Base-by-base conservation (phyloP, 768 basidiomycete genomes). In the Daedaleopsis sinensis region DNA sequence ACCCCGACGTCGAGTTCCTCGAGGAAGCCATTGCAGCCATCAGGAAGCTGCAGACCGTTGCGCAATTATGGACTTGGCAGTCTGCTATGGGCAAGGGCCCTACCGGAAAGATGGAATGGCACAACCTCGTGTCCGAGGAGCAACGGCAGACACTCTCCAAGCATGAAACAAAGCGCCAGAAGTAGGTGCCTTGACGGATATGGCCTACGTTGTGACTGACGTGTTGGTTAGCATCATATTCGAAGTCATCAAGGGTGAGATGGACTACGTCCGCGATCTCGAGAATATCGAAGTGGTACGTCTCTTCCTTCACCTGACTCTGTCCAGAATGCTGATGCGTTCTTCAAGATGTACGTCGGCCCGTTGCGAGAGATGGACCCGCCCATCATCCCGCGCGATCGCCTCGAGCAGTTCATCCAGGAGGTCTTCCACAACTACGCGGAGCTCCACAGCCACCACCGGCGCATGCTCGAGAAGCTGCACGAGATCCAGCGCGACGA, bases 201-300 rank as follows among this genome's bases (percentile, higher is more conserved):
- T 3, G 23, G 15, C 32, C 59, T 21, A 59, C 61, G 36, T 16
- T 62, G 36, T 16, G 12, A 39, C n/a, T 47, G 39, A 52, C 39
- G 13, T 53, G 13, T 15, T 1, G 52, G 16, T 15, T 32, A 94
- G 93, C 47, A 87, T 94, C 68, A 94, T 96, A 53, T 97, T 96
- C 69, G 94, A 97, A 77, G 74, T 96, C 63, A 96, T 97, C 73
- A 93, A 96, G 73, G 91, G 92, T 64, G 94, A 97, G 73, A 96
- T 96, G 93, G 86, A 87, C 27, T 97, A 96, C 70, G 94, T 96
- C 27, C 91, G 88, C 67, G 94, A 97, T 78, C 74, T 97, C 60
- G 91, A 94, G 74, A 90, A 88, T 57, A 89, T 97, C 48, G 88
- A 90, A 62, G 79, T 79, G 62, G 94, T 94, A 67, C 12, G 85